phyloP scores from a whole-genome alignment of 306 rosid genomes.

The Medicago lupulina region DNA sequence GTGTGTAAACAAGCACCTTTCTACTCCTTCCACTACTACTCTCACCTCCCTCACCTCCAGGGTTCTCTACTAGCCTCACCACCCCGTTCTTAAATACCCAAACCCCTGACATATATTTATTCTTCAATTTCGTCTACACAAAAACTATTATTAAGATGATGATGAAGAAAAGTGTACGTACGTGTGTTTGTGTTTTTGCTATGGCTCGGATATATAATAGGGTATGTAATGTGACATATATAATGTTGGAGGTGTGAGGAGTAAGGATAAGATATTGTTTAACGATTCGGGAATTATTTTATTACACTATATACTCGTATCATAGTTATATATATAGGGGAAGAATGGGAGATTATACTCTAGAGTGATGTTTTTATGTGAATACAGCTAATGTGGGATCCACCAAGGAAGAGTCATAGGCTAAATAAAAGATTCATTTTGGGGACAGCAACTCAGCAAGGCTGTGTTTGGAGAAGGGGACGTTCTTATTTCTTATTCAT shows the following conservation, averaged over 20 bases:
- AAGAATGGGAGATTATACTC: slow-evolving; percentile 34
- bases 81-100: slow-evolving; percentile 96
- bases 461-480: background rate
- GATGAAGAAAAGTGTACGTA: background rate
- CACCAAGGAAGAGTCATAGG: background rate
- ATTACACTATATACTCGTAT: background rate
- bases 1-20: slow-evolving; percentile 71
- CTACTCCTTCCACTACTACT: slow-evolving; percentile 38
- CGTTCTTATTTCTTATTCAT: background rate
- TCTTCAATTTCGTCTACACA: too few relatives aligned
- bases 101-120: slow-evolving; percentile 74
- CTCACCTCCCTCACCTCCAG: slow-evolving; percentile 47
- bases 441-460: background rate
- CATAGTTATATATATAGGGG: background rate
- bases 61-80: slow-evolving; percentile 83
- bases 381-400: slow-evolving; percentile 53
- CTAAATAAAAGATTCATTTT: slow-evolving; percentile 18
- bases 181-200: slow-evolving; percentile 3
- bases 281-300: background rate
- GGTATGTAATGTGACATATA: background rate
- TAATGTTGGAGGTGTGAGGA: slow-evolving; percentile 3
- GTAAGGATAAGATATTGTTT: background rate
- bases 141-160: background rate
- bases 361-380: slow-evolving; percentile 42
- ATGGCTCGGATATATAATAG: background rate